Conservation (phyloP, 768 basidiomycete species). For the Mycena maculata region DNA sequence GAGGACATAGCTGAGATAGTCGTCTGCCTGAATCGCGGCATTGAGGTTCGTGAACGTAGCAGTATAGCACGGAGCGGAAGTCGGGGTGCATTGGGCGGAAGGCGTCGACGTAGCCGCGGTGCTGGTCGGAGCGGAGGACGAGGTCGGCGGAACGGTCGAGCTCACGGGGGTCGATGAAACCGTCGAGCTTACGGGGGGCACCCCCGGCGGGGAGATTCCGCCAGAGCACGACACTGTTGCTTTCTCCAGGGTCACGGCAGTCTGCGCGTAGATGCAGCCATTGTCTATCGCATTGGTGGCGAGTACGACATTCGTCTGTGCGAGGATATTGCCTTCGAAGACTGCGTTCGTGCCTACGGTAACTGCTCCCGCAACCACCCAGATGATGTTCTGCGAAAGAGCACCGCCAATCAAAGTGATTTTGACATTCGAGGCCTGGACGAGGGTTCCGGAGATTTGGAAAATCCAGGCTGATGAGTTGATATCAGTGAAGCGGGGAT, state of each 20-base stretch:
- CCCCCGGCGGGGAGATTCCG: constrained; percentile 8
- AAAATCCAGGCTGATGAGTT: constrained; percentile 19
- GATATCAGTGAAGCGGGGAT: neutral
- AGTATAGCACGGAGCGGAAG: neutral
- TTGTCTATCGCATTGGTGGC: constrained; percentile 3
- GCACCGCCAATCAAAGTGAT: constrained; percentile 9
- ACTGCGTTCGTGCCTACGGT: constrained; percentile 2
- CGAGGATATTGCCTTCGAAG: constrained; percentile 14
- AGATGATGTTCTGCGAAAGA: constrained; percentile 7
- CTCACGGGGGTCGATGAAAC: constrained; percentile 4
- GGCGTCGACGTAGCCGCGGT: neutral
- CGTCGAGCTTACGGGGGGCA: too few species aligned
- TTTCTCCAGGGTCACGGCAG: neutral
- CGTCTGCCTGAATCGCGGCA: constrained; percentile 24
- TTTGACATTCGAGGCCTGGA: neutral
- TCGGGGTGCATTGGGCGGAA: constrained; percentile 4
- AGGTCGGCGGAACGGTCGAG: neutral
- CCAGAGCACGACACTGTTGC: constrained; percentile 12
- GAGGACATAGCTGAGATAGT: constrained; percentile 25
- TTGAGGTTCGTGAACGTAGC: constrained; percentile 18
- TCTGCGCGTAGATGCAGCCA: constrained; percentile 8
- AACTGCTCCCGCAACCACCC: constrained; percentile 8
- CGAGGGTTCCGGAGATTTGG: constrained; percentile 10
- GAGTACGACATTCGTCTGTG: constrained; percentile 1
- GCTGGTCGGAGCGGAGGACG: neutral